These are phyloP conservation scores for Hortiboletus rubellus DNA, from an alignment of 1,284 basidiomycete genomes.

Conservation along the genomic window DNA sequence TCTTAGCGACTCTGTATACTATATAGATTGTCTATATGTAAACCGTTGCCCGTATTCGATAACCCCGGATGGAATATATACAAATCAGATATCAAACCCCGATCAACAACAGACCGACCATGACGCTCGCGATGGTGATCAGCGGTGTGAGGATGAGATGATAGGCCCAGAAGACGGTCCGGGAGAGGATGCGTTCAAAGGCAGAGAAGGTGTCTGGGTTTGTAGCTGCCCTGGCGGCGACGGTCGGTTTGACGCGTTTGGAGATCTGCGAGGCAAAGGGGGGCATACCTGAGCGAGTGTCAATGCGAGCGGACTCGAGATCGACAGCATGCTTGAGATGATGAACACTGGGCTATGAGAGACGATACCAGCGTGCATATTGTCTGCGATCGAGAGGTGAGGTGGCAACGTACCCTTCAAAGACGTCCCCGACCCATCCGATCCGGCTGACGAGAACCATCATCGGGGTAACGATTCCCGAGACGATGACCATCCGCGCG, in stretches of 20 bases:
- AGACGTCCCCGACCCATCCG: constrained; percentile 45
- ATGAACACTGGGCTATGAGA: constrained; percentile 77
- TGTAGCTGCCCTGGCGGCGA: not conserved
- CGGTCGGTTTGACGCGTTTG: constrained; percentile 8
- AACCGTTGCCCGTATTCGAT: too few species aligned
- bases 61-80: too few species aligned
- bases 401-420: constrained; percentile 66
- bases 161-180: constrained; percentile 82
- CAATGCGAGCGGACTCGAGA: constrained; percentile 79
- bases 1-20: too few species aligned
- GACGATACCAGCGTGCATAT: not conserved
- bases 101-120: constrained; percentile 66
- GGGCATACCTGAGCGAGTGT: constrained; percentile 72
- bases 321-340: constrained; percentile 71
- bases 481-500: constrained; percentile 85
- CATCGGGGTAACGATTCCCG: constrained; percentile 72
- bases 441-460: constrained; percentile 60
- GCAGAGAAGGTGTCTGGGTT: constrained; percentile 14
- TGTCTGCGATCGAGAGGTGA: not conserved
- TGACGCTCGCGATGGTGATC: constrained; percentile 71
- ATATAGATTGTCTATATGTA: too few species aligned
- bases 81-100: constrained; percentile 35
- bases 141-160: constrained; percentile 77
- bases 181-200: constrained; percentile 86
- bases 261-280: constrained; percentile 13